Conservation (phyloP, 768 basidiomycete species). For the Termitomyces heimii region DNA sequence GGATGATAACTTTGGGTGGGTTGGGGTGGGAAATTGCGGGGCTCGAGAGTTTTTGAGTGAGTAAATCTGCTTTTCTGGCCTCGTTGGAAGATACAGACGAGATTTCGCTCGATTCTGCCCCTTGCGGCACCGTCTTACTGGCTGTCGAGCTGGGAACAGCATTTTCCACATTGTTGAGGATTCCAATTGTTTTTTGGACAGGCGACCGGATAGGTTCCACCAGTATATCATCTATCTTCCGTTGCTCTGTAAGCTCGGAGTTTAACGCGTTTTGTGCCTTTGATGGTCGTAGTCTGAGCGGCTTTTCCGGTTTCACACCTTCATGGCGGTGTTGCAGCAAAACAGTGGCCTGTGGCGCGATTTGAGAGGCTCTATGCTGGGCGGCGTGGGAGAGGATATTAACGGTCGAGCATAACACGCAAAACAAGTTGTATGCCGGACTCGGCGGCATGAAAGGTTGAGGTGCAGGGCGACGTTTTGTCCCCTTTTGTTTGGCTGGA, state of each 20-base stretch:
- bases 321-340: constrained; percentile 8
- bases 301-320: neutral
- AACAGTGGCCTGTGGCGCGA: constrained; percentile 19
- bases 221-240: neutral
- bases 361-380: constrained; percentile 44
- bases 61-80: no score
- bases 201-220: neutral
- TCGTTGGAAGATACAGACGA: no score
- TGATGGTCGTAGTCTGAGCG: neutral
- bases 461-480: neutral
- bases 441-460: constrained; percentile 54
- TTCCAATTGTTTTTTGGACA: neutral
- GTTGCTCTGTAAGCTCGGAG: neutral
- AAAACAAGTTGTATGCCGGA: constrained; percentile 66
- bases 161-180: neutral
- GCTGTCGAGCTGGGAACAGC: neutral
- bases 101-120: neutral
- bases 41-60: neutral
- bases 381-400: constrained; percentile 63
- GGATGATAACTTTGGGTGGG: neutral
- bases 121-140: neutral
- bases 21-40: no score
- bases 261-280: neutral
- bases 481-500: constrained; percentile 3
- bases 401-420: constrained; percentile 53